Evolutionary conservation across 2,329 filamentous ascomycete genomes (phyloP), one percentile per base, ranked within the genome.

Genomic region (Dactylonectria macrodidyma): DNA sequence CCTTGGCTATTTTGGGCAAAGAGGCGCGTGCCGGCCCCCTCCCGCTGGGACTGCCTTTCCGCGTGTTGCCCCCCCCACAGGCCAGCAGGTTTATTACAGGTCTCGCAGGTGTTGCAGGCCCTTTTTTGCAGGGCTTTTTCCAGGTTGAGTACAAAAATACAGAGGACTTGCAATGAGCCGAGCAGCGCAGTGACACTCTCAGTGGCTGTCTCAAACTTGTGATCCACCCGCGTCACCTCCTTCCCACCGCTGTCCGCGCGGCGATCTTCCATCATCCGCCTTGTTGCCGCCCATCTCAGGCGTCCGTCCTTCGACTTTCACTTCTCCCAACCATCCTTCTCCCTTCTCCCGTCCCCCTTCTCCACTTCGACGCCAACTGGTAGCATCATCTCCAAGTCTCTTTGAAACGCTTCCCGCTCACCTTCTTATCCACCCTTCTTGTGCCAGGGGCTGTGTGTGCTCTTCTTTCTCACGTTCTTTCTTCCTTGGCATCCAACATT

Each of bases 11-110:
- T 48, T 62, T 58, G 48, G 64, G 59, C 59, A 66, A 62, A 19
- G 64, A 55, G 59, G 64, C 59, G 59, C 59, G 64, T 66, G 64
- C 64, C 54, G 56, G 59, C 14, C 9, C 10, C 50, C 38, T 24
- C 2, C 34, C 24, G 16, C 56, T 41, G 24, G 22, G 24, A 22
- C 54, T 52, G 9, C 47, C 19, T 19, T 38, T 36, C 11, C 22
- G 12, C 22, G 19, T 4, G 14, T 41, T 55, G 26, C 30, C 34
- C 33, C 22, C 22, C 41, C 26, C 26, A 44, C 26, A 30, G 26
- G 4, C 4, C 4, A 7, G 26, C 26, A 30, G 26, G 26, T 30
- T 30, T 30, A 30, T 30, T 30, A 30, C 26, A 30, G 26, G 26
- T 30, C 26, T 30, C 7, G 26, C 26, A 30, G 7, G 26, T 30